A percentile compares a stretch with the other conserved stretches of the same genome.
phyloP scores from a whole-genome alignment of 2,329 filamentous ascomycete genomes.

The Xylariomycetidae sp. region DNA sequence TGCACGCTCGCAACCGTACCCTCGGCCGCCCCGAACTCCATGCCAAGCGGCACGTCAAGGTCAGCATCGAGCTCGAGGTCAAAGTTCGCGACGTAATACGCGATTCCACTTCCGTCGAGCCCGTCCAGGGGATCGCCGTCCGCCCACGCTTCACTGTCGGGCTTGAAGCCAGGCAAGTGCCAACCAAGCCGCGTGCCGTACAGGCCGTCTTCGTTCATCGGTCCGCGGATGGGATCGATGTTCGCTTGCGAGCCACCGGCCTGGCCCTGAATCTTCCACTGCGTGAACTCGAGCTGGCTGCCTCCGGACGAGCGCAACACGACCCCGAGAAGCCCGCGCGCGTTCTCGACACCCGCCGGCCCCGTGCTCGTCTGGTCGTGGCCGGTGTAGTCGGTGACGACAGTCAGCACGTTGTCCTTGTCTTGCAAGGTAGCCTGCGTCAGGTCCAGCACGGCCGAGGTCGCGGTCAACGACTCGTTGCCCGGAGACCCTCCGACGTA shows the following conservation, averaged over 20 bases:
- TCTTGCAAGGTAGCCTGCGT: not conserved
- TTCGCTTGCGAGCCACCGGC: not conserved
- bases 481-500: not conserved
- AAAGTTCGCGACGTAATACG: slow-evolving; percentile 1
- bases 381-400: slow-evolving; percentile 1
- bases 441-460: not conserved
- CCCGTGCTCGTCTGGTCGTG: slow-evolving; percentile 2
- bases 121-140: not conserved
- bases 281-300: not conserved
- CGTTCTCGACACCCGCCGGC: not conserved
- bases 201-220: slow-evolving; percentile 2
- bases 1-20: slow-evolving; percentile 1
- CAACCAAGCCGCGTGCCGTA: slow-evolving; percentile 1
- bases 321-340: slow-evolving; percentile 1
- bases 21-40: not conserved
- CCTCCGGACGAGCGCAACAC: not conserved
- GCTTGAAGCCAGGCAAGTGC: slow-evolving; percentile 1
- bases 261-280: slow-evolving; percentile 1
- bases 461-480: not conserved
- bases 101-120: not conserved
- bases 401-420: not conserved
- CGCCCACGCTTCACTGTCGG: not conserved
- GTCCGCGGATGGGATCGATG: slow-evolving; percentile 1
- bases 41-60: slow-evolving; percentile 2
- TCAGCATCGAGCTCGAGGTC: not conserved